Base-by-base conservation (phyloP, 2,329 filamentous ascomycete genomes). In the Endocalyx cinctus region DNA sequence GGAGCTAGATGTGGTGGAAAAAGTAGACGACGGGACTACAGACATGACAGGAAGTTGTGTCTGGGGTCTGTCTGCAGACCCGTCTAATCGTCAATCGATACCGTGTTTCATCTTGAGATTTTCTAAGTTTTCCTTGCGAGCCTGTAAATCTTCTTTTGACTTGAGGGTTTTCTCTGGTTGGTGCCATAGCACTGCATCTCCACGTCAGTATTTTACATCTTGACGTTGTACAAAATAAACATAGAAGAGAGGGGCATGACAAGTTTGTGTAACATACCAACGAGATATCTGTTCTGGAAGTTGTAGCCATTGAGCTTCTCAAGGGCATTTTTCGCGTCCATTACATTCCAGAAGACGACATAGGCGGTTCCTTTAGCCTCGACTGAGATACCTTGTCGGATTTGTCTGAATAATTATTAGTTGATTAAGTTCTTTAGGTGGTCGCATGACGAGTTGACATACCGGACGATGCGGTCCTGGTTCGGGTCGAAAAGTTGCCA, bases 301-400 rank as follows among this genome's bases (percentile, higher is more conserved):
- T 98, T 98, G 81, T 94, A 98, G 62, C 92, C 92, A 74, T 98
- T 98, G 64, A 98, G 76, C 73, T 97, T 96, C 74, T 98, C 92
- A 75, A 92, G 97, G 59, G 92, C 92, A 68, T 88, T 83, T 72
- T 98, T 98, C 50, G 92, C 89, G 74, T 98, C 92, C 77, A 92
- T 85, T 51, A 97, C 90, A 76, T 98, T 92, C 68, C 97, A 92
- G 74, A 96, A 98, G 67, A 98, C 92, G 53, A 98, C 92, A 66
- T 95, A 98, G 50, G 90, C 92, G 34, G 92, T 98, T 62, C 92
- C 92, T 68, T 97, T 98, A 57, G 92, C 96, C 64, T 92, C 90
- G 69, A 82, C 88, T 52, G 90, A 87, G 60, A 97, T 97, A 54
- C 92, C 92, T 70, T 96, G 89, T 60, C 92, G 90, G 60, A 98